Evolutionary conservation across 495 filamentous ascomycete species (phyloP).

Genomic region (Aspergillus sclerotioniger): DNA sequence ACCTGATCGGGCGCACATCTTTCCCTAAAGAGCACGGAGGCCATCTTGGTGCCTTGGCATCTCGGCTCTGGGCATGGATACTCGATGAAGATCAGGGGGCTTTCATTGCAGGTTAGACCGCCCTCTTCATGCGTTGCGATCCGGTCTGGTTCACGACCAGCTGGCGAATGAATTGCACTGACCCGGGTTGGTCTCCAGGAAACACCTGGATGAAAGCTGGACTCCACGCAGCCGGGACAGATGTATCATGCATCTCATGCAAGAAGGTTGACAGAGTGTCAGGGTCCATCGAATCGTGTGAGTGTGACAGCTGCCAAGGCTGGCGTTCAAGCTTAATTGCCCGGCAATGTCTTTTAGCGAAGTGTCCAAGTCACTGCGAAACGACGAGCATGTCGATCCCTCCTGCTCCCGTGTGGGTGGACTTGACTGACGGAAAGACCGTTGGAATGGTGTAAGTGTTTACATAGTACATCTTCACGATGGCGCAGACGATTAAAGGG

Average conservation of each 20-base stretch:
- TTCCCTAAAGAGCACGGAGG: not conserved
- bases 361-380: constrained; percentile 4
- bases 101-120: not conserved
- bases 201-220: not conserved
- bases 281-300: not conserved
- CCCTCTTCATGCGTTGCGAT: not conserved
- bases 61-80: not conserved
- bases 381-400: constrained; percentile 4
- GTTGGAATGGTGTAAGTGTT: not conserved
- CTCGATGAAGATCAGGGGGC: not conserved
- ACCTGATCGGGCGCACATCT: not conserved
- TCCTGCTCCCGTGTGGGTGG: not conserved
- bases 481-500: not conserved
- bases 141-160: not conserved
- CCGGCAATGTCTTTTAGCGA: constrained; percentile 4
- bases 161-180: not conserved
- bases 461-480: not conserved
- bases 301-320: constrained; percentile 15
- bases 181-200: not conserved
- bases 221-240: not conserved
- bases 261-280: not conserved
- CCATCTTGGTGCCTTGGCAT: not conserved
- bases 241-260: not conserved
- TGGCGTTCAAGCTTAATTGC: constrained; percentile 17
- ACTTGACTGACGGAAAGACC: not conserved